Conservation (phyloP, 352 stramenopile genomes). For the Aphanomyces cochlioides region DNA sequence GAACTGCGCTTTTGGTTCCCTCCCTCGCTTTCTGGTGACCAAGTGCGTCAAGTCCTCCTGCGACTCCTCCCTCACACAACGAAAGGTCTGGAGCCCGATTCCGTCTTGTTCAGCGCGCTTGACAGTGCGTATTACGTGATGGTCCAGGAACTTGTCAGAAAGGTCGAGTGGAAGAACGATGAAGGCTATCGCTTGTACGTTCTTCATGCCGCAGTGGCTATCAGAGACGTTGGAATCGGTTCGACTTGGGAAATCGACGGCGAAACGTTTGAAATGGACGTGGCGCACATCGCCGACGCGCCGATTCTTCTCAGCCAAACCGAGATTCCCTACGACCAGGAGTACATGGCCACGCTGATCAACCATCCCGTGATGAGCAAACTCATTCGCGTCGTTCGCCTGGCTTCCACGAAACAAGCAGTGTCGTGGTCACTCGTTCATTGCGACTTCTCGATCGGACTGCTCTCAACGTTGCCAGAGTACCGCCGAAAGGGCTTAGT, state of each 20-base stretch:
- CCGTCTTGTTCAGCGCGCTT: background rate
- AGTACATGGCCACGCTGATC: conserved; percentile 14
- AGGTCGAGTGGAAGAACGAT: conserved; percentile 1
- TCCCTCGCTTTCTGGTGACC: too few species aligned
- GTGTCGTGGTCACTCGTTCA: background rate
- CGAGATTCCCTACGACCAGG: conserved; percentile 9
- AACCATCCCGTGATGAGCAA: conserved; percentile 19
- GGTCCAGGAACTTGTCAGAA: background rate
- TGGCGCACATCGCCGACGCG: background rate
- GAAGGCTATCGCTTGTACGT: background rate
- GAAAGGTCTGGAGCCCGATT: background rate
- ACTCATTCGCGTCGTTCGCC: conserved; percentile 19
- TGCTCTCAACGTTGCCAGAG: too few species aligned
- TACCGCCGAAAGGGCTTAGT: too few species aligned
- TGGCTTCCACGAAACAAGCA: background rate
- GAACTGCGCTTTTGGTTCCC: too few species aligned
- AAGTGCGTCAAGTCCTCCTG: too few species aligned
- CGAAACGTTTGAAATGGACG: conserved; percentile 21
- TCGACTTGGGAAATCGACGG: background rate
- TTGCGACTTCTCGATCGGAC: too few species aligned
- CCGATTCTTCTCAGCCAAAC: background rate
- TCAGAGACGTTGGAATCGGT: background rate
- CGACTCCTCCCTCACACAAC: background rate
- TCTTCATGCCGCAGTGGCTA: background rate
- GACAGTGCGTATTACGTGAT: background rate